phyloP scores from a whole-genome alignment of 495 filamentous ascomycete genomes.

The Staphylotrichum tortipilum region DNA sequence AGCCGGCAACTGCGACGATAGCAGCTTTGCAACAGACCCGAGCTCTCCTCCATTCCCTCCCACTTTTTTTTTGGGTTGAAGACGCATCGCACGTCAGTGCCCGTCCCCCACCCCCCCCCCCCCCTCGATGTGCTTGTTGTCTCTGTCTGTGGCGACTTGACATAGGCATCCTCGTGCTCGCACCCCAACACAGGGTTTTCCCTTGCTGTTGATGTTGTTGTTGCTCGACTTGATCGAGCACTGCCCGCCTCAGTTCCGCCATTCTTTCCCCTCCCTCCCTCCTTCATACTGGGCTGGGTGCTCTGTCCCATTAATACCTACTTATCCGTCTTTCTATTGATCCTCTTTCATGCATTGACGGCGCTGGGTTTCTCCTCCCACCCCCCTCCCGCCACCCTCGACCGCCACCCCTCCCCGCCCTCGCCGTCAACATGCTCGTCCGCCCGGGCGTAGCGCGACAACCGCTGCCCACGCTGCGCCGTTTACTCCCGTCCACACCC shows the following conservation, averaged over 20 bases:
- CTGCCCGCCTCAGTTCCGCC: no score
- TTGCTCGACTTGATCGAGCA: no score
- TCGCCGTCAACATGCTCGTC: slow-evolving; percentile 19
- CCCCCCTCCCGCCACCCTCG: neutral
- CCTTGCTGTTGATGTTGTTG: neutral
- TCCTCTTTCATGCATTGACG: slow-evolving; percentile 17
- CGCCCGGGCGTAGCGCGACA: slow-evolving; percentile 16
- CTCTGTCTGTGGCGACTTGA: neutral
- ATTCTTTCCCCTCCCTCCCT: no score
- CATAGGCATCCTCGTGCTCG: slow-evolving; percentile 1
- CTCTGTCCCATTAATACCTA: no score
- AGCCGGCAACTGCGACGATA: neutral
- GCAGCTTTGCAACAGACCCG: no score
- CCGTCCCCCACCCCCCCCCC: no score
- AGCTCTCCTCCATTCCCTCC: no score
- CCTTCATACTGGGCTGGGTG: no score
- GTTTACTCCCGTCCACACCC: slow-evolving; percentile 9
- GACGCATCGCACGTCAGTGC: no score
- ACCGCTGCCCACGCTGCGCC: slow-evolving; percentile 13
- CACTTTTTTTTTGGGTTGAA: no score
- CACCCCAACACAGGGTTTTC: slow-evolving; percentile 4
- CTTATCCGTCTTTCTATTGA: no score
- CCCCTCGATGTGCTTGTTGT: neutral
- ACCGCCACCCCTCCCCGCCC: neutral
- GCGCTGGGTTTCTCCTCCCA: neutral